phyloP scores from a whole-genome alignment of 2,329 filamentous ascomycete species.

The Botryosphaeria agaves region DNA sequence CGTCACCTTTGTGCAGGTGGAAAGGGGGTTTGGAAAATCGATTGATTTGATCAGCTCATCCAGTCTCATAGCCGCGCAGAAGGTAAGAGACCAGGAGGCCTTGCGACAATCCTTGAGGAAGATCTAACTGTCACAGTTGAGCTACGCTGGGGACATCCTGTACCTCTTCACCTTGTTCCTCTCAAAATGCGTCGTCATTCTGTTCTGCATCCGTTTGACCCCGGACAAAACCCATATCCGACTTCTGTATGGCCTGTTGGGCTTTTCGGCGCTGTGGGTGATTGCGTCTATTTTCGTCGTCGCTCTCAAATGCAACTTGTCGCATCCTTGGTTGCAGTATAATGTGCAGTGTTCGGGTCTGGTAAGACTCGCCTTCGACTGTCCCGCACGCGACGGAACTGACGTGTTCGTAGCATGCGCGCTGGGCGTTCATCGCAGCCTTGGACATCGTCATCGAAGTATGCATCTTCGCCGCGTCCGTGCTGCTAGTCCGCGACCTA shows the following conservation, averaged over 20 bases:
- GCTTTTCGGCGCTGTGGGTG: constrained; percentile 18
- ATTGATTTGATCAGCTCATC: constrained; percentile 8
- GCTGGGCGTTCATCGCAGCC: constrained; percentile 20
- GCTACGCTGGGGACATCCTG: constrained; percentile 24
- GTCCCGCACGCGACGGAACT: not conserved
- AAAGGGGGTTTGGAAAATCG: constrained; percentile 22
- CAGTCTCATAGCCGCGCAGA: constrained; percentile 13
- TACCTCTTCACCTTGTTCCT: constrained; percentile 24
- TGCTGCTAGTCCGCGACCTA: constrained; percentile 20
- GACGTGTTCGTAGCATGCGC: constrained; percentile 11
- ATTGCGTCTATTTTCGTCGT: constrained; percentile 23
- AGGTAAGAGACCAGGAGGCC: constrained; percentile 17
- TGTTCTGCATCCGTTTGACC: constrained; percentile 28
- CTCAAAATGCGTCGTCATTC: constrained; percentile 24
- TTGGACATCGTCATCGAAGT: constrained; percentile 24
- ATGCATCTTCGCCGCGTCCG: constrained; percentile 17
- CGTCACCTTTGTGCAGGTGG: constrained; percentile 19
- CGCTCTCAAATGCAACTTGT: constrained; percentile 22
- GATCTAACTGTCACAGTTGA: constrained; percentile 9
- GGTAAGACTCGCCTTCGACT: constrained; percentile 10
- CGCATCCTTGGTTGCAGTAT: constrained; percentile 18
- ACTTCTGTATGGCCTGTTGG: constrained; percentile 18
- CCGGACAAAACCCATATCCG: constrained; percentile 22
- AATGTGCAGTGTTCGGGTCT: constrained; percentile 12
- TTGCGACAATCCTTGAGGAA: not conserved